Base-by-base conservation (phyloP, 768 basidiomycete genomes). In the Pholiota microspora region DNA sequence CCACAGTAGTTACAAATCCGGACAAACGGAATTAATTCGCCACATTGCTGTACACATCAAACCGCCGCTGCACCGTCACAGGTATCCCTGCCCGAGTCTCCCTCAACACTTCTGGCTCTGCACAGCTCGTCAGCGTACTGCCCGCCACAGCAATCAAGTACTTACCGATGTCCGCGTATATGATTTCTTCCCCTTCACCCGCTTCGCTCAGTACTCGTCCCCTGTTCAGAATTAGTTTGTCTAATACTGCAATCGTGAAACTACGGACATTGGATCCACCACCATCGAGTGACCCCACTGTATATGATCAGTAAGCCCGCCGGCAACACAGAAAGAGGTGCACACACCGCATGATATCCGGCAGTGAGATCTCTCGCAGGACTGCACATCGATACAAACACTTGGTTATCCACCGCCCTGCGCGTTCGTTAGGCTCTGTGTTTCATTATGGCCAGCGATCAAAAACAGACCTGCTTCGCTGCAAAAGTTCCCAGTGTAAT, bases 301-400 rank as follows among this genome's bases (percentile, higher is more conserved):
- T 27, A 15, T 25, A 7, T 51, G 7, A 54, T 45, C 45, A 15
- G 21, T 51, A 12, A 18, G 32, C 32, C 2, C 29, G 38, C 35
- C 4, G 28, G 18, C 57, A 34, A 15, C 31, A 51, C 7, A 42
- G 40, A 23, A 29, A 48, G 42, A 49, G 16, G 40, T 8, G 56
- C 27, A 73, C 87, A 60, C 60, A 92, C 90, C 53, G 96, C 94
- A 65, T 97, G 93, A 69, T 98, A 98, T 13, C 79, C 79, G 16
- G 92, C 89, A 8, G 72, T 83, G 60, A 88, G 64, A 60, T 96
- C 88, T 21, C 95, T 82, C 2, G 97, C 96, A 27, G 95, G 94
- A 53, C 94, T 97, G 66, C 94, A 96, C 93, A 95, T 96, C 1
- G 90, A 81, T 58, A 98, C 83, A 73, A 83, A 99, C n/a, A 98